Base-by-base conservation (phyloP, 176 grass and related monocot species). In the Zoysia pacifica region DNA sequence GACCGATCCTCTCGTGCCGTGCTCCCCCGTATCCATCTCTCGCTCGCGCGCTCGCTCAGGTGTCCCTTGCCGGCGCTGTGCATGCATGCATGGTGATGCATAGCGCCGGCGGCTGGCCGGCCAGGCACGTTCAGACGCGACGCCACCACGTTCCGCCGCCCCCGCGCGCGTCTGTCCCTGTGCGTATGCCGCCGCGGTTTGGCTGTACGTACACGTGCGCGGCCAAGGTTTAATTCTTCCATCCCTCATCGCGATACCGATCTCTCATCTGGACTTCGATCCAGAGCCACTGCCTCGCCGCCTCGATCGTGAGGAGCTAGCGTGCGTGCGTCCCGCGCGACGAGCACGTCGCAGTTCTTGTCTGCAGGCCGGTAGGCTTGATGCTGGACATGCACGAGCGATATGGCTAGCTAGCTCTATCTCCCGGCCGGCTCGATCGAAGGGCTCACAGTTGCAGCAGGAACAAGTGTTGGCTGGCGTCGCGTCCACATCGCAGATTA, bases 341-440 rank as follows among this genome's bases (percentile, higher is more conserved):
- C 65, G 48, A 77, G 40, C 77, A 85, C 20, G 87, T 81, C 78
- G 58, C 60, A 85, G 71, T 89, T 80, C 67, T 80, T 81, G 82
- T 85, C 82, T 67, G 82, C 36, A 59, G 87, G 69, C 66, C 44
- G 87, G 55, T 51, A 37, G 50, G 60, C 20, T 55, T 38, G 72
- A 66, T 55, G 69, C 59, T 85, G 51, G 70, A 63, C 85, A 70
- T 10, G 67, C 85, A 70, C 14, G 67, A n/a, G 19, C 19, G 39
- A 6, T 63, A 28, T 28, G 28, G 28, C 28, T 28, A 28, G 28
- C 28, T 0, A 28, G 28, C 28, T 28, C 28, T 28, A 28, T 28
- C 28, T 28, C 28, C 28, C 28, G 28, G 28, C 28, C 28, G 28
- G 28, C 28, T 28, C 28, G 28, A 28, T 28, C 0, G 28, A 28